A percentile compares a stretch with the other conserved stretches of the same genome.
phyloP scores from a whole-genome alignment of 768 basidiomycete genomes.

The Lentinula detonsa region DNA sequence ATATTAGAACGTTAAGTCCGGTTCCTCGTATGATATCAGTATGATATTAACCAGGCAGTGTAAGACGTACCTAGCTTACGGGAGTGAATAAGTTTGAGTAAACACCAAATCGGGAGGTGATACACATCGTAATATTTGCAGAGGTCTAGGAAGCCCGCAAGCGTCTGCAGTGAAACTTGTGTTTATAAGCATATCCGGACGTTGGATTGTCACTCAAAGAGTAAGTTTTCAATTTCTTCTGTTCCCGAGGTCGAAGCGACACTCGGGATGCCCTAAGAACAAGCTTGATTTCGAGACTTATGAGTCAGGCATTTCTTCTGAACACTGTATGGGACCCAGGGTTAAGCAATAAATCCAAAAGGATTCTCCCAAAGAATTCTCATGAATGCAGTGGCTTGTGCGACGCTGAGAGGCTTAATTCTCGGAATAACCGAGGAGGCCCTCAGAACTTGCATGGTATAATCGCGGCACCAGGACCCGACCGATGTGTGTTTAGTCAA shows the following conservation, averaged over 20 bases:
- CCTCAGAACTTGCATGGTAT: too few relatives aligned
- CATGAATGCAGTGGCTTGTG: neutral
- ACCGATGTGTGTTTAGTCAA: too few relatives aligned
- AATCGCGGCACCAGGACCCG: too few relatives aligned
- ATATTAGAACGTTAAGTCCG: slow-evolving; percentile 1
- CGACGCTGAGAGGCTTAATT: too few relatives aligned
- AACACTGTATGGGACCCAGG: neutral
- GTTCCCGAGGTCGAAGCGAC: neutral
- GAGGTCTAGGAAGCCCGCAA: neutral
- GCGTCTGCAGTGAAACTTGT: neutral
- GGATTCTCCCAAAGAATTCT: neutral
- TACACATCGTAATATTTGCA: neutral
- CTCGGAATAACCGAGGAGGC: too few relatives aligned
- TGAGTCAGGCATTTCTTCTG: too few relatives aligned
- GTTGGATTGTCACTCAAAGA: neutral
- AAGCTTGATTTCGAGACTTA: neutral
- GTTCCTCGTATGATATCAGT: neutral
- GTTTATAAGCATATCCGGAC: neutral
- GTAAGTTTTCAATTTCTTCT: neutral
- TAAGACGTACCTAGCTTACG: neutral
- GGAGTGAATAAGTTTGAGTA: neutral
- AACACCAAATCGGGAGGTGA: neutral
- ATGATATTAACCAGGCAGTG: neutral
- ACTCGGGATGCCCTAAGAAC: neutral
- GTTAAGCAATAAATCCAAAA: neutral